Evolutionary conservation across 2,329 filamentous ascomycete genomes (phyloP), one percentile per base, ranked within the genome.

Genomic region (Diaporthe sp.): DNA sequence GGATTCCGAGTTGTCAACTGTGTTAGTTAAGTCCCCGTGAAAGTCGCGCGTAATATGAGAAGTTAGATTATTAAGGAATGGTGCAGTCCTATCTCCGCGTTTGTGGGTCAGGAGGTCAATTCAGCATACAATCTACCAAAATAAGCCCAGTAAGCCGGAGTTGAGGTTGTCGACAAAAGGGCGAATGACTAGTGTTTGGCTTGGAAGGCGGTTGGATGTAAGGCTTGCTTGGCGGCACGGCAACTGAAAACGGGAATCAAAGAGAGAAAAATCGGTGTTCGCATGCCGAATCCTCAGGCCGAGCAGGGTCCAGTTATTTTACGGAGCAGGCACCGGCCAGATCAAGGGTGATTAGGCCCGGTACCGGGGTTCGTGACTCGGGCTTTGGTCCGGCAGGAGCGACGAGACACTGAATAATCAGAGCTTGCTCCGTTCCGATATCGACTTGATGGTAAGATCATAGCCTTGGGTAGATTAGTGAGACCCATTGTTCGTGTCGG

Each of bases 341-440:
- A 65, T 15, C 25, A 34, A 31, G 31, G 44, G 31, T 31, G 63
- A 37, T 17, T 37, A 13, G 22, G 5, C 4, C 44, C 44, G 31
- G 20, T n/a, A 51, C 31, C 44, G 44, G 63, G 47, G n/a, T 65
- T 34, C 63, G 20, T 68, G 47, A 68, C 63, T 68, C 44, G 63
- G 63, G 31, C 17, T 68, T 17, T 68, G 31, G 8, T 28, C 63
- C 63, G 31, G 13, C 25, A 17, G 39, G 28, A 49, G 12, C 20
- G 25, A 25, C 9, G 5, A 5, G 61, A n/a, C 42, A n/a, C 8
- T n/a, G 31, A 51, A 31, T n/a, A 37, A 22, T 10, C 28, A 49
- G 42, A 6, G 20, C 15, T 67, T 49, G 28, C 22, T 67, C 44
- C 63, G 63, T 67, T 67, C 63, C 28, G 44, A 37, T 10, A 22